Conservation (phyloP, 805 yeast species). For the Candida koratica region DNA sequence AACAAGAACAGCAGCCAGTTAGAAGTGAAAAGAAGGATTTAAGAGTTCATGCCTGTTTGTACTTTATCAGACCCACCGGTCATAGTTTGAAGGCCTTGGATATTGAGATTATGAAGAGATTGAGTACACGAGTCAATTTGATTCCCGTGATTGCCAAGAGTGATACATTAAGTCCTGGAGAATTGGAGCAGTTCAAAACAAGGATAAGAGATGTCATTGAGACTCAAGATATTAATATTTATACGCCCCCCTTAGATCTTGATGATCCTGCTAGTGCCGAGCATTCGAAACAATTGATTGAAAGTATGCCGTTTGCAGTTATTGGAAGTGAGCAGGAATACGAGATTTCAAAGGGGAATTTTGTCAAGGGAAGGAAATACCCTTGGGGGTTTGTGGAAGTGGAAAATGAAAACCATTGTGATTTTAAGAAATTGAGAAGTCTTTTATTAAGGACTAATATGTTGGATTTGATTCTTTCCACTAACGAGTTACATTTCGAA, state of each 20-base stretch:
- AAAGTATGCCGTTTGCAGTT: conserved; percentile 83
- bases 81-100: conserved; percentile 85
- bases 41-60: conserved; percentile 86
- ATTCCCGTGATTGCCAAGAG: conserved; percentile 87
- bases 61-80: conserved; percentile 88
- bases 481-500: conserved; percentile 80
- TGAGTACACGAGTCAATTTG: conserved; percentile 76
- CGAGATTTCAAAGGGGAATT: conserved; percentile 58
- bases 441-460: conserved; percentile 76
- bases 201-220: conserved; percentile 80
- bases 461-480: conserved; percentile 74
- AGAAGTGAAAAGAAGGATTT: conserved; percentile 67
- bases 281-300: conserved; percentile 75
- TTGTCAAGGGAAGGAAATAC: conserved; percentile 75
- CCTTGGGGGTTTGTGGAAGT: conserved; percentile 92
- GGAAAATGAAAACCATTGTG: conserved; percentile 82
- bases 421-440: conserved; percentile 75
- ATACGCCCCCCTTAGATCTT: conserved; percentile 76
- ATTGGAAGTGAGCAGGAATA: conserved; percentile 73
- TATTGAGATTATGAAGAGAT: conserved; percentile 80
- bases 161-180: conserved; percentile 75
- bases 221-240: conserved; percentile 77
- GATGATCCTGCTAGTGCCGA: conserved; percentile 75
- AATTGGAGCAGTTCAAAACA: conserved; percentile 63
- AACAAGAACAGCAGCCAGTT: conserved; percentile 88